phyloP scores from a whole-genome alignment of 129 eudicot species.

The Lonicera japonica region DNA sequence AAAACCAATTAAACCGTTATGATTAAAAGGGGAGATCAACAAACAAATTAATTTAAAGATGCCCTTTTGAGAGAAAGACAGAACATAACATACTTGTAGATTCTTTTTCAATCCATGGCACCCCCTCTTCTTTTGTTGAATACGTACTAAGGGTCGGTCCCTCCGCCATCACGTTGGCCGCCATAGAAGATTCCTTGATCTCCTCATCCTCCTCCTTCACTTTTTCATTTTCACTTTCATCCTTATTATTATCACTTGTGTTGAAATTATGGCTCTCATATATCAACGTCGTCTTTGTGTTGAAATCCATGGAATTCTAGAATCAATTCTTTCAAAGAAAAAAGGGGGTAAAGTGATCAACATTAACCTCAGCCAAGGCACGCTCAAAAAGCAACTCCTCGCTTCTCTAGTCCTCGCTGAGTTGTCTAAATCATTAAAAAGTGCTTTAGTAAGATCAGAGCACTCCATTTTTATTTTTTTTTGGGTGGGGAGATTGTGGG shows the following conservation, averaged over 20 bases:
- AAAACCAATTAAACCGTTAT: no score
- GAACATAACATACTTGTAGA: conserved; percentile 14
- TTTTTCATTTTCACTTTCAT: neutral
- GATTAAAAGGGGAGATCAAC: no score
- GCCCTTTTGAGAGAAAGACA: no score
- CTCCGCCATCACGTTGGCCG: neutral
- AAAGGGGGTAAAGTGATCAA: conserved; percentile 7
- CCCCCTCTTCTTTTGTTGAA: conserved; percentile 7
- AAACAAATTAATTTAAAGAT: no score
- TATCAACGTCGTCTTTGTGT: neutral
- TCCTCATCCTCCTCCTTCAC: no score
- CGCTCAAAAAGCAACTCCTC: conserved; percentile 15
- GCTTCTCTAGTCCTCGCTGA: conserved; percentile 15
- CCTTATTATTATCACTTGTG: no score
- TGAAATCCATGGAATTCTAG: conserved; percentile 19
- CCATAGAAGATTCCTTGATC: neutral
- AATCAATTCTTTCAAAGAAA: conserved; percentile 20
- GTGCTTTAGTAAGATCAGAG: no score
- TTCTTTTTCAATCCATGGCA: conserved; percentile 38
- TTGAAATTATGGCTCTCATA: no score
- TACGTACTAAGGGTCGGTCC: neutral
- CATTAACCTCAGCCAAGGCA: conserved; percentile 11
- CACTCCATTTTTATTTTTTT: no score
- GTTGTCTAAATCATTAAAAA: no score
- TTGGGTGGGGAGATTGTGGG: no score